Conservation (phyloP, 2,329 filamentous ascomycete species). For the Fusarium cicatricum region DNA sequence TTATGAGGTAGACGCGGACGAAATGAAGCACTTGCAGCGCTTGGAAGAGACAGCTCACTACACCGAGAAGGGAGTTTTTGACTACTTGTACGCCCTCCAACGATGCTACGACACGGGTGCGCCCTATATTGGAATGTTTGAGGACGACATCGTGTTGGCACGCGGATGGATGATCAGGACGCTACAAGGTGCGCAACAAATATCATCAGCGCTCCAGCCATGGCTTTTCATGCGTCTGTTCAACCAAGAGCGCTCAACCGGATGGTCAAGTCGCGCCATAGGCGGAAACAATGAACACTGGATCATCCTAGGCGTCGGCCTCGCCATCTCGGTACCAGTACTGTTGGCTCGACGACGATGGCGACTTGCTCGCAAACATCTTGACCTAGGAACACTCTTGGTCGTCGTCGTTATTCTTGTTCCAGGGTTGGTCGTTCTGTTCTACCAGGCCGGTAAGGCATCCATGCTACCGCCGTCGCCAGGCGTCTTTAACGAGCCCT, state of each 20-base stretch:
- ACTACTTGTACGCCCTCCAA: slow-evolving; percentile 10
- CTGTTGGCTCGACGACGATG: slow-evolving; percentile 3
- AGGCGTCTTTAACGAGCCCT: slow-evolving; percentile 18
- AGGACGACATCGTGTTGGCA: slow-evolving; percentile 16
- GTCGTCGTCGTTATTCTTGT: slow-evolving; percentile 8
- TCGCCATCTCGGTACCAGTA: neutral
- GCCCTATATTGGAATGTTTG: slow-evolving; percentile 13
- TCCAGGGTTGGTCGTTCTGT: slow-evolving; percentile 9
- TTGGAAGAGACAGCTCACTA: slow-evolving; percentile 1
- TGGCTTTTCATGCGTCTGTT: slow-evolving; percentile 24
- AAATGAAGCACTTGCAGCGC: neutral
- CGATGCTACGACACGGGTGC: slow-evolving; percentile 12
- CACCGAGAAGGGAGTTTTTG: slow-evolving; percentile 12
- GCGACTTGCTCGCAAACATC: neutral
- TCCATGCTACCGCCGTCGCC: slow-evolving; percentile 5
- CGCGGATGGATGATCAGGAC: slow-evolving; percentile 10
- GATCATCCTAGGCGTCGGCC: slow-evolving; percentile 7
- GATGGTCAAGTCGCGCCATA: slow-evolving; percentile 13
- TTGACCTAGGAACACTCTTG: neutral
- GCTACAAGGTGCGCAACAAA: neutral
- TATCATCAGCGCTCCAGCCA: neutral
- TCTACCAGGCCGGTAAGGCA: slow-evolving; percentile 22
- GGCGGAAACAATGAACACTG: slow-evolving; percentile 12
- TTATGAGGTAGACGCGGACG: neutral
- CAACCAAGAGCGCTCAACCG: slow-evolving; percentile 17